Evolutionary conservation across 2,329 filamentous ascomycete genomes (phyloP).

Genomic region (Metarhizium brunneum): DNA sequence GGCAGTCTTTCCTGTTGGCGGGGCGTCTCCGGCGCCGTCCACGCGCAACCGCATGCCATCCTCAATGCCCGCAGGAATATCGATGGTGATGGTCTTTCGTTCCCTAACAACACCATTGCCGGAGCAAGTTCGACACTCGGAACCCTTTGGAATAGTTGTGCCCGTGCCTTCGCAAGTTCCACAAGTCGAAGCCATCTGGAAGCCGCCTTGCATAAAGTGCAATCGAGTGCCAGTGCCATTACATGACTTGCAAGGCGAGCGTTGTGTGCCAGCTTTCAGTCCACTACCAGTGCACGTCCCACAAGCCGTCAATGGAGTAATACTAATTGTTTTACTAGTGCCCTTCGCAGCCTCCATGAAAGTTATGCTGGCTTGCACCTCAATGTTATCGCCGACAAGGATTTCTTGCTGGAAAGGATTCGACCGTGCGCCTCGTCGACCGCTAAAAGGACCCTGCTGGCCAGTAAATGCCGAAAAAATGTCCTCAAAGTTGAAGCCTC

Average conservation of each 20-base stretch:
- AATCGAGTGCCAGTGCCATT: slow-evolving; percentile 80
- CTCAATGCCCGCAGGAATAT: slow-evolving; percentile 92
- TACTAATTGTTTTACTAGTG: slow-evolving; percentile 74
- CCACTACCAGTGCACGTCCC: slow-evolving; percentile 76
- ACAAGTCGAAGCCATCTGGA: slow-evolving; percentile 93
- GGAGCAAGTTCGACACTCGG: slow-evolving; percentile 69
- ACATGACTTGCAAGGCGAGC: slow-evolving; percentile 67
- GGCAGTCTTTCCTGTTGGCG: slow-evolving; percentile 61
- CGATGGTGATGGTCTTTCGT: slow-evolving; percentile 72
- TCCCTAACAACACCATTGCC: slow-evolving; percentile 82
- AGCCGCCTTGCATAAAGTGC: slow-evolving; percentile 83
- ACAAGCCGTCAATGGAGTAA: slow-evolving; percentile 74
- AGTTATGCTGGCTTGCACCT: slow-evolving; percentile 84
- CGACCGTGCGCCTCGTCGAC: slow-evolving; percentile 36
- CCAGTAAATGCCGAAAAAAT: slow-evolving; percentile 80
- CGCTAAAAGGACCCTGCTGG: slow-evolving; percentile 44
- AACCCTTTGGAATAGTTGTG: slow-evolving; percentile 64
- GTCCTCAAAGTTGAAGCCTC: slow-evolving; percentile 92
- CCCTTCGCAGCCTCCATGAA: slow-evolving; percentile 97
- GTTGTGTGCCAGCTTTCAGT: slow-evolving; percentile 69
- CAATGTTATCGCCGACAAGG: slow-evolving; percentile 89
- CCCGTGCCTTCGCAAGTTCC: slow-evolving; percentile 72
- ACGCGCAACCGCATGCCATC: slow-evolving; percentile 90
- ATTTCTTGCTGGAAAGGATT: slow-evolving; percentile 70
- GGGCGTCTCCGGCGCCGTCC: slow-evolving; percentile 77